Evolutionary conservation across 164 flowering plant species (phyloP).

Genomic region (Stephania japonica): DNA sequence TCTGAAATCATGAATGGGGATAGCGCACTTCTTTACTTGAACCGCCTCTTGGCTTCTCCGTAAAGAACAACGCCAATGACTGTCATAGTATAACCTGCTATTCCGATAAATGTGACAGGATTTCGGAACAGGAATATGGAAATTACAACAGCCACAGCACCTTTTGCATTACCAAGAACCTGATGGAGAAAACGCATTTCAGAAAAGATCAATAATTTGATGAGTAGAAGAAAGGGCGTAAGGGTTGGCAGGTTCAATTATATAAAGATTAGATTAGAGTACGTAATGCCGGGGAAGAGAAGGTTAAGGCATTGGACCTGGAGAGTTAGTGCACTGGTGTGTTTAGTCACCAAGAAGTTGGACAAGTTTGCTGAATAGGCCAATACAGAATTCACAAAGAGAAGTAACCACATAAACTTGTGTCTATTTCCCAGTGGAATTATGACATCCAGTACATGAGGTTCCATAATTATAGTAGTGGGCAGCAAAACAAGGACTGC

Average conservation of each 20-base stretch:
- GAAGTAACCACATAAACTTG: conserved; percentile 68
- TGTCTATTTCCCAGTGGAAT: conserved; percentile 44
- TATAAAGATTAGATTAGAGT: background rate
- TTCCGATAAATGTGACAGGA: conserved; percentile 78
- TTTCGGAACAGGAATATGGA: conserved; percentile 75
- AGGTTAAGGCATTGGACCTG: conserved; percentile 48
- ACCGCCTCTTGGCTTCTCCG: conserved; percentile 80
- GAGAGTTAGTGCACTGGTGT: conserved; percentile 93
- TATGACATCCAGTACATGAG: conserved; percentile 43
- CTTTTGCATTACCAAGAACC: conserved; percentile 97
- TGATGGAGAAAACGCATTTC: conserved; percentile 19
- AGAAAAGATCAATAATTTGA: background rate
- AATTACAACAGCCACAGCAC: conserved; percentile 92
- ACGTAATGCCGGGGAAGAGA: background rate
- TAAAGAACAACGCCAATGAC: conserved; percentile 83
- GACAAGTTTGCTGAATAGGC: conserved; percentile 82
- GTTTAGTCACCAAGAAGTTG: conserved; percentile 95
- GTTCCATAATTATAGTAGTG: conserved; percentile 69
- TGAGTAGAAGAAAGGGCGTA: background rate
- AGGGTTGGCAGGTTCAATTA: background rate
- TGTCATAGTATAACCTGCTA: conserved; percentile 76
- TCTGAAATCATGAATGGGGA: background rate
- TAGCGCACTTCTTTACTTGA: conserved; percentile 26
- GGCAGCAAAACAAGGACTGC: conserved; percentile 78
- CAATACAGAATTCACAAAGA: conserved; percentile 65